Evolutionary conservation across 1,284 basidiomycete species (phyloP).

Genomic region (Trichosporon sp.): DNA sequence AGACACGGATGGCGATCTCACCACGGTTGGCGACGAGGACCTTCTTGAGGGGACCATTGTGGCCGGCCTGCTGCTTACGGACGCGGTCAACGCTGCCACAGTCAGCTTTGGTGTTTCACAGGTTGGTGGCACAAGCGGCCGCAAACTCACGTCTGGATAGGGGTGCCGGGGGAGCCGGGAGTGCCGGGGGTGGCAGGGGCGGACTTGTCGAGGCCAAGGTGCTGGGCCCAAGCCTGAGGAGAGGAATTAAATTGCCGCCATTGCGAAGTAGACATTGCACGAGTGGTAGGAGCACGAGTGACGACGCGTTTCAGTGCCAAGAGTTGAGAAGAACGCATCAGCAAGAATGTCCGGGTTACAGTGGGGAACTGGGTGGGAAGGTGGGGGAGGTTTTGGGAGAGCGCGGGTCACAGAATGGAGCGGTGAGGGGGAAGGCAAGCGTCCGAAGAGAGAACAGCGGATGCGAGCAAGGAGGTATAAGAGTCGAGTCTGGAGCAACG

Average conservation of each 20-base stretch:
- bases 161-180: constrained; percentile 37
- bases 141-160: constrained; percentile 46
- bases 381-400: neutral
- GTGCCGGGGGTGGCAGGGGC: constrained; percentile 43
- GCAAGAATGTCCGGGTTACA: constrained; percentile 10
- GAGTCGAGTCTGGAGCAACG: neutral
- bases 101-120: constrained; percentile 9
- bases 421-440: neutral
- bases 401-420: neutral
- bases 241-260: neutral
- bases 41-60: constrained; percentile 86
- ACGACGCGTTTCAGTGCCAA: constrained; percentile 14
- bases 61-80: constrained; percentile 86
- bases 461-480: neutral
- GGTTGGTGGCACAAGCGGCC: neutral
- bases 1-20: constrained; percentile 99
- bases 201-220: constrained; percentile 46
- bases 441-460: neutral
- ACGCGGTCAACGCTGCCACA: constrained; percentile 79
- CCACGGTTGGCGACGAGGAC: constrained; percentile 95
- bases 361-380: neutral
- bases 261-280: neutral
- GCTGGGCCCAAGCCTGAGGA: constrained; percentile 46
- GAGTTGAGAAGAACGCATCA: constrained; percentile 18
- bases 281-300: neutral